These are phyloP conservation scores for Neckera pumila DNA, from an alignment of 225 moss, liverwort and hornwort species.

Conservation along the genomic window DNA sequence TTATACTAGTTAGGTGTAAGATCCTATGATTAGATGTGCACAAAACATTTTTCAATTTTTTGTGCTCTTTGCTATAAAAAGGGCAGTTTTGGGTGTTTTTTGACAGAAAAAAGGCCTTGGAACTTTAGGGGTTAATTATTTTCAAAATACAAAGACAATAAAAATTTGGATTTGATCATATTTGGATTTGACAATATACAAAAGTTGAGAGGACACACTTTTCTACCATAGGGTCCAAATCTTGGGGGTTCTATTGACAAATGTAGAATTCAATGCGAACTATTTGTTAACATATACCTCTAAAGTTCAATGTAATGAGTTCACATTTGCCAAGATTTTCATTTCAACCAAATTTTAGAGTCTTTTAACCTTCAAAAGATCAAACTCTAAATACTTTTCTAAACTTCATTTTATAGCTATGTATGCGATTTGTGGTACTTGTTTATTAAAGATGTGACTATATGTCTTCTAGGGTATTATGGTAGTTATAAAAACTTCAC, in stretches of 20 bases:
- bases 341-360: background rate
- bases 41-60: too few species aligned
- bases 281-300: background rate
- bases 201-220: background rate
- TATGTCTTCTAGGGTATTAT: background rate
- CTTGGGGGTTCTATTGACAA: background rate
- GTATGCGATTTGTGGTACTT: background rate
- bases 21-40: too few species aligned
- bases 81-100: too few species aligned
- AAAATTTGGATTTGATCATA: background rate
- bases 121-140: background rate
- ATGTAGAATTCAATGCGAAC: accelerated
- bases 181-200: background rate
- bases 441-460: background rate
- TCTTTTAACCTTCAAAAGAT: background rate
- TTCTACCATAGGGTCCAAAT: background rate
- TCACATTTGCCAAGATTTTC: background rate
- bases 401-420: background rate
- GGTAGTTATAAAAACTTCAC: background rate
- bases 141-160: background rate
- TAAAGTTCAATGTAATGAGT: background rate
- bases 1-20: too few species aligned
- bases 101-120: too few species aligned
- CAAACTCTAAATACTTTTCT: background rate
- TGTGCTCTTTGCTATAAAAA: too few species aligned